Percentiles rank a stretch among this genome's conserved stretches.
Conservation (phyloP, 495 filamentous ascomycete species). For the Halenospora varia region DNA sequence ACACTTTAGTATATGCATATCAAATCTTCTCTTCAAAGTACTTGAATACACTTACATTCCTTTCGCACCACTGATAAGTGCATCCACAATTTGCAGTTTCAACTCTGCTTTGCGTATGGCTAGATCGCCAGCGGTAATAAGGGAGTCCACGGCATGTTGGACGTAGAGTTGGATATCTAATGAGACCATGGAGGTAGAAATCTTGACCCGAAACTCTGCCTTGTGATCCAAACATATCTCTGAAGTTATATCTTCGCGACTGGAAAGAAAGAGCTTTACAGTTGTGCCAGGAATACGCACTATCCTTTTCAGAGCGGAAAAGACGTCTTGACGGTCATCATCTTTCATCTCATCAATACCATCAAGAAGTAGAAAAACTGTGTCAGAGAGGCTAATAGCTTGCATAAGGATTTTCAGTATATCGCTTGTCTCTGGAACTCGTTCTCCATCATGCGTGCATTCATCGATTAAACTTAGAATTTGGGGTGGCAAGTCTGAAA, state of each 20-base stretch:
- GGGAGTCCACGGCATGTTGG: too few relatives aligned
- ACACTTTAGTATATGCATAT: background rate
- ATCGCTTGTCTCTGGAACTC: background rate
- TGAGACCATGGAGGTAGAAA: too few relatives aligned
- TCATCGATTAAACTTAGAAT: slow-evolving; percentile 5
- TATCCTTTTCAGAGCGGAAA: background rate
- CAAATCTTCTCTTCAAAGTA: background rate
- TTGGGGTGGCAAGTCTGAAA: slow-evolving; percentile 1
- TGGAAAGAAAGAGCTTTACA: slow-evolving; percentile 4
- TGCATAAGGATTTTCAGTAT: background rate
- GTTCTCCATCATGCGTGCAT: slow-evolving; percentile 1
- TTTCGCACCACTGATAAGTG: slow-evolving; percentile 5
- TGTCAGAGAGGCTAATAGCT: background rate
- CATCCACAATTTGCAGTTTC: background rate
- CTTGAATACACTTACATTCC: slow-evolving; percentile 7
- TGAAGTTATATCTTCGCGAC: background rate
- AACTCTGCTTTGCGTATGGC: slow-evolving; percentile 6
- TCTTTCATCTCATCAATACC: slow-evolving; percentile 8
- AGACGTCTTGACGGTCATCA: background rate
- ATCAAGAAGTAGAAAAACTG: slow-evolving; percentile 6
- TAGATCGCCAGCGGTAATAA: background rate
- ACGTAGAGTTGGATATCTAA: background rate
- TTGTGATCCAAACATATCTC: background rate
- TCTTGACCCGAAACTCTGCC: too few relatives aligned
- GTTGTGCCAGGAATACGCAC: background rate